Conservation (phyloP, 2,329 filamentous ascomycete genomes). For the Anisogramma anomala region DNA sequence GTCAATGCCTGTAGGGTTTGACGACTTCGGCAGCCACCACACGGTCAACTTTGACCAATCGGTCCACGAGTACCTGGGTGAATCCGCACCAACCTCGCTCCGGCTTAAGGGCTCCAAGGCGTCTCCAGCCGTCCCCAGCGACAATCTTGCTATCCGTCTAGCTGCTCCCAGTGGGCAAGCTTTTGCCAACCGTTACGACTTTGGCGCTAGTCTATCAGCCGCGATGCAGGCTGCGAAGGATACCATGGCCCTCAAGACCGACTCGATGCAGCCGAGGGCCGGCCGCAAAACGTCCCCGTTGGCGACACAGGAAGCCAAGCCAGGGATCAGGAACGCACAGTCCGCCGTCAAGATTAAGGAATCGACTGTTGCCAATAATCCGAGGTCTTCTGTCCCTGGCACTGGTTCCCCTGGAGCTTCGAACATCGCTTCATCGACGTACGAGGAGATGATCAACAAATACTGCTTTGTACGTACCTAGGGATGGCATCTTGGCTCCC, state of each 20-base stretch:
- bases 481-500: constrained; percentile 20
- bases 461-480: constrained; percentile 96
- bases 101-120: constrained; percentile 62
- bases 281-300: constrained; percentile 28
- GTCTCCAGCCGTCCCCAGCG: constrained; percentile 48
- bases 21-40: constrained; percentile 59
- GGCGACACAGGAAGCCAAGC: constrained; percentile 5
- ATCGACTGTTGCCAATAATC: constrained; percentile 18
- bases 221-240: constrained; percentile 67
- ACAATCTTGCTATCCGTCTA: constrained; percentile 43
- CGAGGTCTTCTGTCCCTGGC: constrained; percentile 24
- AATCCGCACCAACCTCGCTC: constrained; percentile 46
- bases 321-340: constrained; percentile 5
- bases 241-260: constrained; percentile 43
- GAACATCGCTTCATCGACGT: constrained; percentile 71
- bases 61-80: constrained; percentile 51
- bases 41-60: constrained; percentile 48
- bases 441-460: constrained; percentile 95
- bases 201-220: constrained; percentile 78
- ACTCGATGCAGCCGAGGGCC: constrained; percentile 46
- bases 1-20: constrained; percentile 47
- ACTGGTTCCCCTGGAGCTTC: constrained; percentile 38
- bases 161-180: constrained; percentile 53
- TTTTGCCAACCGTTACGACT: constrained; percentile 92
- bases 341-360: constrained; percentile 13